Percentiles rank a stretch among this genome's conserved stretches.
These are phyloP conservation scores for Agastache rugosa DNA, from an alignment of 257 asterid genomes.

Conservation along the genomic window DNA sequence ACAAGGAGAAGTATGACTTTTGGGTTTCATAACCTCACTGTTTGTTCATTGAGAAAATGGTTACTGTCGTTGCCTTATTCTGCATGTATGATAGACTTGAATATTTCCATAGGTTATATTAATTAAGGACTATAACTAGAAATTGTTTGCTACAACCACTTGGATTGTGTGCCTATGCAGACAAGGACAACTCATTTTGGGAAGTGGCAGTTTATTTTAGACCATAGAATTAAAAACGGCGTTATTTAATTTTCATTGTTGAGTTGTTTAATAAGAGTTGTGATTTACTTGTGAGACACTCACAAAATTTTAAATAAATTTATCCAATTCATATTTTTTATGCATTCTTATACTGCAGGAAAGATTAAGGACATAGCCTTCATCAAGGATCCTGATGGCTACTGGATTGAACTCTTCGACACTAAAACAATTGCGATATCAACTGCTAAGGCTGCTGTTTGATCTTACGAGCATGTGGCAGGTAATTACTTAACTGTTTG, in stretches of 20 bases:
- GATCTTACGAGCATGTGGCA: conserved; percentile 30
- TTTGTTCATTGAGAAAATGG: too few relatives aligned
- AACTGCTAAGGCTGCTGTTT: conserved; percentile 57
- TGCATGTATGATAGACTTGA: too few relatives aligned
- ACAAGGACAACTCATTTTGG: too few relatives aligned
- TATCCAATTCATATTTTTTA: not conserved
- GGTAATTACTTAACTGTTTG: not conserved
- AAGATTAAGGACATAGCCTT: conserved; percentile 78
- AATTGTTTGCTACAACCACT: too few relatives aligned
- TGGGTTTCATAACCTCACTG: too few relatives aligned
- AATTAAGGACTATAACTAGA: too few relatives aligned
- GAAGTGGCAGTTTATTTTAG: too few relatives aligned
- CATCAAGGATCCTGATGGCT: conserved; percentile 94
- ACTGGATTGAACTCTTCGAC: conserved; percentile 93
- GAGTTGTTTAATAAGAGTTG: not conserved
- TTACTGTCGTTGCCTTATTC: too few relatives aligned
- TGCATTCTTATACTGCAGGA: conserved; percentile 52
- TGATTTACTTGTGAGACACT: not conserved
- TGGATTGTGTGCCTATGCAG: too few relatives aligned
- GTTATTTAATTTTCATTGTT: too few relatives aligned
- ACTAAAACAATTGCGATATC: conserved; percentile 49
- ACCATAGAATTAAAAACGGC: too few relatives aligned
- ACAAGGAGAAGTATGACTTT: not conserved
- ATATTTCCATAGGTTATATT: too few relatives aligned
- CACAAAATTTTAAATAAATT: not conserved